Percentiles rank a stretch among this genome's conserved stretches.
phyloP scores from a whole-genome alignment of 148 eudicot species.

The Heliosperma pusillum region DNA sequence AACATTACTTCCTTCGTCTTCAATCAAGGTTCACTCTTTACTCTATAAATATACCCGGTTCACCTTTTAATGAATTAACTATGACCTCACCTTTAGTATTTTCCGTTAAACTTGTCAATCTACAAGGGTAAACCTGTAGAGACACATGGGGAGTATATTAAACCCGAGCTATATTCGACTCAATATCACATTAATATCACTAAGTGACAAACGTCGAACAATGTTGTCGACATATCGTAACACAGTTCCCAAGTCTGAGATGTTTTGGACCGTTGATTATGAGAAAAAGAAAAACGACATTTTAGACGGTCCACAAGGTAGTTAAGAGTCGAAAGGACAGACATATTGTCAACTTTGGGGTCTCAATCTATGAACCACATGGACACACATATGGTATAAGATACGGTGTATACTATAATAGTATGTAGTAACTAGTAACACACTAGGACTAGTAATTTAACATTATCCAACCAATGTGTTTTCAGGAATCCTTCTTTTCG shows the following conservation, averaged over 20 bases:
- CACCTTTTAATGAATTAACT: too few relatives aligned
- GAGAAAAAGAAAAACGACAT: neutral
- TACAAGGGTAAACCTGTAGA: too few relatives aligned
- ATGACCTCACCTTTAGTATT: too few relatives aligned
- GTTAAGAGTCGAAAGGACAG: neutral
- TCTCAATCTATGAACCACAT: neutral
- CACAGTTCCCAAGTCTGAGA: neutral
- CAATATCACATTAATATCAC: too few relatives aligned
- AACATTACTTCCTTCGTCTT: too few relatives aligned
- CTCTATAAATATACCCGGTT: too few relatives aligned
- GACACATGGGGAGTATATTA: too few relatives aligned
- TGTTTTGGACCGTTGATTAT: neutral
- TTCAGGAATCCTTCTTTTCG: neutral
- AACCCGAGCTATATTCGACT: too few relatives aligned
- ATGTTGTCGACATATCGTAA: neutral
- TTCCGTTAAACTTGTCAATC: too few relatives aligned
- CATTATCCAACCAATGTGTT: slow-evolving; percentile 11
- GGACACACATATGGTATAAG: neutral
- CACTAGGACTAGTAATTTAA: neutral
- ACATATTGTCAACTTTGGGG: neutral
- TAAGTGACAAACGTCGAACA: neutral
- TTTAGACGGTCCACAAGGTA: neutral
- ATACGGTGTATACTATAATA: neutral
- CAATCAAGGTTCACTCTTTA: too few relatives aligned
- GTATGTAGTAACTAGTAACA: neutral